A percentile compares a stretch with the other conserved stretches of the same genome.
These are phyloP conservation scores for Beta lomatogona DNA, from an alignment of 179 eudicot genomes.

Conservation along the genomic window DNA sequence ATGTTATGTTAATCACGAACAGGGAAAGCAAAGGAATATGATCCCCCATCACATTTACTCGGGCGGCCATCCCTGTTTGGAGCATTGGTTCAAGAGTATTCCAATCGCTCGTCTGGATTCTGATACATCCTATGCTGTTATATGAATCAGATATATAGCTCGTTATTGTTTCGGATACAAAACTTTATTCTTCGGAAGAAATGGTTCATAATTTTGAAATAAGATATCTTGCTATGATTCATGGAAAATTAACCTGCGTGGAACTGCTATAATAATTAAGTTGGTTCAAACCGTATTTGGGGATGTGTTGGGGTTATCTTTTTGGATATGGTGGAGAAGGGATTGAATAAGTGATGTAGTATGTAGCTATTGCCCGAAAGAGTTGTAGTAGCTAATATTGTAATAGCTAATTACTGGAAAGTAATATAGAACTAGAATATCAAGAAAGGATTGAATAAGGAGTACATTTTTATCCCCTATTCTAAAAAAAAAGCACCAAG, in stretches of 20 bases:
- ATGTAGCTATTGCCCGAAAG: too few relatives aligned
- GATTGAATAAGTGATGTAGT: background rate
- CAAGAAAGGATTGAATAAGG: background rate
- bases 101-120: slow-evolving; percentile 67
- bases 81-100: slow-evolving; percentile 90
- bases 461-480: background rate
- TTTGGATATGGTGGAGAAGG: background rate
- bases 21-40: slow-evolving; percentile 80
- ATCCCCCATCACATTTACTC: slow-evolving; percentile 67
- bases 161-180: too few relatives aligned
- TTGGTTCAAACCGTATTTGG: background rate
- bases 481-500: background rate
- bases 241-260: too few relatives aligned
- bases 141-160: too few relatives aligned
- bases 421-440: too few relatives aligned
- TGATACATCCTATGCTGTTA: slow-evolving; percentile 14
- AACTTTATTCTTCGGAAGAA: background rate
- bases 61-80: slow-evolving; percentile 82
- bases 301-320: background rate
- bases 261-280: background rate
- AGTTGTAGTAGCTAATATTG: background rate
- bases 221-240: background rate
- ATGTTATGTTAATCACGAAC: slow-evolving; percentile 4
- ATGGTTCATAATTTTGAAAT: background rate
- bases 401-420: background rate